These are phyloP conservation scores for Botryotinia calthae DNA, from an alignment of 2,329 filamentous ascomycete genomes.

Conservation along the genomic window DNA sequence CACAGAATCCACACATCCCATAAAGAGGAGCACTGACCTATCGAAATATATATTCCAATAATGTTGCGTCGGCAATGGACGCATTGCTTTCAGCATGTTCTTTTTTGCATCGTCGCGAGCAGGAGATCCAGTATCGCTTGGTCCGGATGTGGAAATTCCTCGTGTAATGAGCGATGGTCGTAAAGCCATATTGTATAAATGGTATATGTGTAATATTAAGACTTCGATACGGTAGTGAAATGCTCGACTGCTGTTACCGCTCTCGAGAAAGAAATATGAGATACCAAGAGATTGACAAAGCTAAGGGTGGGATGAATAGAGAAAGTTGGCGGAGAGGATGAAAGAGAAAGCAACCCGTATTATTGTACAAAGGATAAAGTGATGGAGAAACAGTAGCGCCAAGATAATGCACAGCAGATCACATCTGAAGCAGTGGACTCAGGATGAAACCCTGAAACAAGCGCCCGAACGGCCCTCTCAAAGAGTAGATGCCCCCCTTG, in stretches of 20 bases:
- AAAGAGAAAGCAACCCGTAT: conserved; percentile 5
- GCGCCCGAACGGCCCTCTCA: conserved; percentile 14
- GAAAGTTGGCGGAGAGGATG: background rate
- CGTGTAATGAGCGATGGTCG: conserved; percentile 60
- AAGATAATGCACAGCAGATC: conserved; percentile 19
- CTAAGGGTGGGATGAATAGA: conserved; percentile 5
- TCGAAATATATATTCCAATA: conserved; percentile 75
- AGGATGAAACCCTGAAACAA: conserved; percentile 20
- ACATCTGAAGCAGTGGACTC: conserved; percentile 16
- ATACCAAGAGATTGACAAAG: background rate
- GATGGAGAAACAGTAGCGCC: conserved; percentile 6
- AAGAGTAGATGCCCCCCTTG: conserved; percentile 3
- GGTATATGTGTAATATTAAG: conserved; percentile 5
- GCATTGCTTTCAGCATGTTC: conserved; percentile 73
- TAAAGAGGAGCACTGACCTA: conserved; percentile 43
- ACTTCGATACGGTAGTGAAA: background rate
- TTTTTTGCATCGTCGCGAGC: conserved; percentile 78
- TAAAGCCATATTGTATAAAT: conserved; percentile 47
- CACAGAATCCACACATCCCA: background rate
- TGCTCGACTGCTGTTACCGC: background rate
- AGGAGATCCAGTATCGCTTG: conserved; percentile 62
- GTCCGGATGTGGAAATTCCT: conserved; percentile 60
- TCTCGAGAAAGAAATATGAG: background rate
- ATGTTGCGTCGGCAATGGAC: conserved; percentile 73
- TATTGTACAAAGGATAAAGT: conserved; percentile 15